Base-by-base conservation (phyloP, 2,329 filamentous ascomycete species). In the Verticillium nubilum region DNA sequence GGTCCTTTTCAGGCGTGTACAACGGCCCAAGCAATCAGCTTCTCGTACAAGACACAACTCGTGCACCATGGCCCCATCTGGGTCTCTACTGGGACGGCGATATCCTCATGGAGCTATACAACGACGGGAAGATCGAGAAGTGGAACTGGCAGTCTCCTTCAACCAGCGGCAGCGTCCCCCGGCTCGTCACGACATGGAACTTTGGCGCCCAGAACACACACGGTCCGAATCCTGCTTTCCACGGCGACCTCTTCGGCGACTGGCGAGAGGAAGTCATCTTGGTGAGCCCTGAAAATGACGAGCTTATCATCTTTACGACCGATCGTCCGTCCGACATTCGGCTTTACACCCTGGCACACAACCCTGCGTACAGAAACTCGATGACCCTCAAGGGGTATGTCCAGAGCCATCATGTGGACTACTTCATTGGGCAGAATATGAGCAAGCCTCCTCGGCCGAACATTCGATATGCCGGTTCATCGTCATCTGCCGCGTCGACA, bases 371-470 rank as follows among this genome's bases (percentile, higher is more conserved):
- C n/a, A 63, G 66, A 6, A 67, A 67, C 26, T 60, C 63, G 13
- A 61, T 67, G 63, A 67, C 66, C 0, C 57, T 67, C 12, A 68
- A 68, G 54, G 66, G 66, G 0, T 68, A 67, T 17, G 50, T 64
- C 23, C 64, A 68, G 60, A 63, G 61, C 13, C 64, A 66, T 5
- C 62, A 67, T 26, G 58, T 67, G 0, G 65, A 68, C 35, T 68
- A 67, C 29, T 67, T 62, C 52, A 56, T 67, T 1, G 63, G 65
- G 0, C 56, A 64, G 2, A 61, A 53, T 5, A 67, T 67, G 64
- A 26, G 57, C 19, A 58, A 54, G 28, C 65, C 63, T 5, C 61
- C 63, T 0, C 26, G 15, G 13, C 65, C 64, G 1, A 54, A 62
- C 6, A 62, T 61, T 23, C 54, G 54, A 33, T 62, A 61, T 10